A percentile compares a stretch with the other conserved stretches of the same genome.
These are phyloP conservation scores for Penicillium psychrosexuale DNA, from an alignment of 2,329 filamentous ascomycete species.

Conservation along the genomic window DNA sequence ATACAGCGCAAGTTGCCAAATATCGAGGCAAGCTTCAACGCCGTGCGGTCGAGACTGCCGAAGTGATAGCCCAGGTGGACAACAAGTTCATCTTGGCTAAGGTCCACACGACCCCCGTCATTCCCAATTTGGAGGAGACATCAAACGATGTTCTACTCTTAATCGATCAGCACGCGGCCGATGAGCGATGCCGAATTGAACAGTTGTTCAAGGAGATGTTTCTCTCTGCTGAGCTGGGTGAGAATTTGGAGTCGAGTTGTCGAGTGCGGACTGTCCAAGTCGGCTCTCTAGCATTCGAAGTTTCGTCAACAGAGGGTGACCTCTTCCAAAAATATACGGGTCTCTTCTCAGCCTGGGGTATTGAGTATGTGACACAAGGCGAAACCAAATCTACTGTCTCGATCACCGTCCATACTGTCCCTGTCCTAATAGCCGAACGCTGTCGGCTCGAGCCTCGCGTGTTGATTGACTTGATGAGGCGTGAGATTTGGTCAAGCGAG, in stretches of 20 bases:
- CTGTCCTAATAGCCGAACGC: slow-evolving; percentile 69
- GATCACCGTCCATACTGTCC: slow-evolving; percentile 59
- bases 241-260: not conserved
- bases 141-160: slow-evolving; percentile 58
- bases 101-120: slow-evolving; percentile 37
- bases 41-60: slow-evolving; percentile 55
- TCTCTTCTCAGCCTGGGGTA: slow-evolving; percentile 71
- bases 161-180: slow-evolving; percentile 91
- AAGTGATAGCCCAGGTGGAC: slow-evolving; percentile 79
- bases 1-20: slow-evolving; percentile 26
- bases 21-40: slow-evolving; percentile 56
- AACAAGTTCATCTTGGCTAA: slow-evolving; percentile 80
- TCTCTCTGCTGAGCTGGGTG: slow-evolving; percentile 7
- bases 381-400: slow-evolving; percentile 9
- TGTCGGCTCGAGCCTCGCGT: slow-evolving; percentile 70
- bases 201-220: slow-evolving; percentile 60
- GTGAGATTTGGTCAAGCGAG: slow-evolving; percentile 67
- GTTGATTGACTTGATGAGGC: slow-evolving; percentile 69
- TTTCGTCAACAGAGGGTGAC: slow-evolving; percentile 58
- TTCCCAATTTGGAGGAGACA: not conserved
- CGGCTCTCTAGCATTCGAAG: slow-evolving; percentile 59
- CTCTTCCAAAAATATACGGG: slow-evolving; percentile 55
- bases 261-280: slow-evolving; percentile 27
- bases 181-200: slow-evolving; percentile 82
- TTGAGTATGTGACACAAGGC: slow-evolving; percentile 56